Evolutionary conservation across 441 rosid species (phyloP).

Genomic region (Corymbia citriodora): DNA sequence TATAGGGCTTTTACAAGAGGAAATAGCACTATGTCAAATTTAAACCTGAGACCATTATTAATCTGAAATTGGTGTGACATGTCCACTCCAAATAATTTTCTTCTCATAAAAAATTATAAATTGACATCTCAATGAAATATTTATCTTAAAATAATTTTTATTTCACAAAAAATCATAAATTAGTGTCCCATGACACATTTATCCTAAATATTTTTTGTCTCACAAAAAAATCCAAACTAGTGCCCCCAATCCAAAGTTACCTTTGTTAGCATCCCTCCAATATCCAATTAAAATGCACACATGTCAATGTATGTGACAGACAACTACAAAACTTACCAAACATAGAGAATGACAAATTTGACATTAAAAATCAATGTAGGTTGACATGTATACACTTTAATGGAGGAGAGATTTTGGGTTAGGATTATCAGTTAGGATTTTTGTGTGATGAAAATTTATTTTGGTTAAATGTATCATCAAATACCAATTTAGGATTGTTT

Average conservation of each 20-base stretch:
- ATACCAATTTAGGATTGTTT: not conserved
- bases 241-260: fast-evolving
- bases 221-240: not conserved
- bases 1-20: not conserved
- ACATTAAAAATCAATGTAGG: not conserved
- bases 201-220: not conserved
- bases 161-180: not conserved
- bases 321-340: fast-evolving
- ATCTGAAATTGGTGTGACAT: not conserved
- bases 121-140: fast-evolving
- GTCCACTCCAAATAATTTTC: not conserved
- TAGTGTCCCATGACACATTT: not conserved
- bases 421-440: not conserved
- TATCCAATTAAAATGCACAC: not conserved
- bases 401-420: not conserved
- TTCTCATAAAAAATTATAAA: not conserved
- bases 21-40: not conserved
- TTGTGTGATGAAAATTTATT: not conserved
- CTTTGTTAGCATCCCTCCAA: not conserved
- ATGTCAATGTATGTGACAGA: not conserved
- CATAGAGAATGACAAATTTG: not conserved
- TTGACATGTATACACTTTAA: not conserved
- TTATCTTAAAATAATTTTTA: not conserved
- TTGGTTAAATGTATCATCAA: fast-evolving
- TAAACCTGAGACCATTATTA: not conserved